Conservation (phyloP, 306 rosid genomes). For the Cucurbita moschata region DNA sequence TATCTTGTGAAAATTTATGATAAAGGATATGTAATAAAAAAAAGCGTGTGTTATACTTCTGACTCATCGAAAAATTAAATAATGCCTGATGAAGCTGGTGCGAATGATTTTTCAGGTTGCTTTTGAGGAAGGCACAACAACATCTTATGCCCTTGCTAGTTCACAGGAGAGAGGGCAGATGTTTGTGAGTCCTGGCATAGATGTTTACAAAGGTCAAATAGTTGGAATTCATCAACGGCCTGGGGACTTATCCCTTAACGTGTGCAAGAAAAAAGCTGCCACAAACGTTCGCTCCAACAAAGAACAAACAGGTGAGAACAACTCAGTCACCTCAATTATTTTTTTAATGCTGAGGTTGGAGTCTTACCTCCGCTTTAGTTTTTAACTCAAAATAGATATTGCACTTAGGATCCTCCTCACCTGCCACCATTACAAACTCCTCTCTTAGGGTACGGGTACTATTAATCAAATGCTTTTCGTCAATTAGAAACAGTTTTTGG, state of each 20-base stretch:
- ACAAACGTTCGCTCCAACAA: slow-evolving; percentile 92
- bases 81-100: not conserved
- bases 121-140: slow-evolving; percentile 81
- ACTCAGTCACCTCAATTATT: not conserved
- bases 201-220: slow-evolving; percentile 82
- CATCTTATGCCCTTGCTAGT: slow-evolving; percentile 78
- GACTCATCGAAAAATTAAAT: not conserved
- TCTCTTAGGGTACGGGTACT: not conserved
- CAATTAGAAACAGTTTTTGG: not conserved
- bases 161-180: slow-evolving; percentile 92
- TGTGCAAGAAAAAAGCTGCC: slow-evolving; percentile 96
- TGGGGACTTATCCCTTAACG: slow-evolving; percentile 82
- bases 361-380: not conserved
- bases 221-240: slow-evolving; percentile 95
- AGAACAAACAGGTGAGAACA: slow-evolving; percentile 70
- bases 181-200: slow-evolving; percentile 76
- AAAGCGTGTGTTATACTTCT: not conserved
- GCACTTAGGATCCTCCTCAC: not conserved
- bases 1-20: not conserved
- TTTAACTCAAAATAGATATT: not conserved
- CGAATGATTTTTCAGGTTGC: slow-evolving; percentile 60
- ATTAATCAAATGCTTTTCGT: not conserved
- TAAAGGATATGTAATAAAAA: no score
- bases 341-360: not conserved
- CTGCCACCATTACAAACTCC: not conserved